These are phyloP conservation scores for Diaporthe ampelina DNA, from an alignment of 2,329 filamentous ascomycete genomes.

Conservation along the genomic window DNA sequence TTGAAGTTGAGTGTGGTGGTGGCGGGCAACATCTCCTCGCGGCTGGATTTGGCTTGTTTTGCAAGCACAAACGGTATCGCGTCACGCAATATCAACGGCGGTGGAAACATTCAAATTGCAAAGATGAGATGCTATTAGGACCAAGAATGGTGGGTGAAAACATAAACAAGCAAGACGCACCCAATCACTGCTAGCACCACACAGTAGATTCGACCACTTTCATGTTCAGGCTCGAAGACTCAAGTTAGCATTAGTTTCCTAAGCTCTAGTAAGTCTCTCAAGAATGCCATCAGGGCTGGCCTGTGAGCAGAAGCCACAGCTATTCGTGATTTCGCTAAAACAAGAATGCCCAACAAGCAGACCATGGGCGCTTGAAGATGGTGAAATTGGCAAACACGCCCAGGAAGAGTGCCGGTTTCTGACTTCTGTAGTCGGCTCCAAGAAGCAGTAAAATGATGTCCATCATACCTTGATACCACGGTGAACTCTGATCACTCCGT, in stretches of 20 bases:
- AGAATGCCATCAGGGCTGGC: neutral
- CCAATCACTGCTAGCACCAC: neutral
- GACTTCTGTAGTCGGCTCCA: neutral
- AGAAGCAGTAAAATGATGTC: neutral
- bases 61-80: neutral
- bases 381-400: neutral
- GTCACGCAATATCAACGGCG: neutral
- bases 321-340: neutral
- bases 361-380: neutral
- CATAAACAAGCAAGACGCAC: neutral
- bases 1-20: neutral
- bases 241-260: neutral
- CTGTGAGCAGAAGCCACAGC: neutral
- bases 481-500: constrained; percentile 12
- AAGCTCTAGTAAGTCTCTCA: neutral
- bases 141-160: neutral
- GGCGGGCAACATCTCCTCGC: neutral
- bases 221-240: neutral
- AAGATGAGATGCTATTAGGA: neutral
- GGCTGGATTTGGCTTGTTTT: neutral
- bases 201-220: neutral
- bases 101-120: neutral
- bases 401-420: neutral
- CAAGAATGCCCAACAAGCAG: neutral
- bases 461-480: constrained; percentile 21